Conservation (phyloP, 208 protist species). For the Acanthamoeba rhysodes region DNA sequence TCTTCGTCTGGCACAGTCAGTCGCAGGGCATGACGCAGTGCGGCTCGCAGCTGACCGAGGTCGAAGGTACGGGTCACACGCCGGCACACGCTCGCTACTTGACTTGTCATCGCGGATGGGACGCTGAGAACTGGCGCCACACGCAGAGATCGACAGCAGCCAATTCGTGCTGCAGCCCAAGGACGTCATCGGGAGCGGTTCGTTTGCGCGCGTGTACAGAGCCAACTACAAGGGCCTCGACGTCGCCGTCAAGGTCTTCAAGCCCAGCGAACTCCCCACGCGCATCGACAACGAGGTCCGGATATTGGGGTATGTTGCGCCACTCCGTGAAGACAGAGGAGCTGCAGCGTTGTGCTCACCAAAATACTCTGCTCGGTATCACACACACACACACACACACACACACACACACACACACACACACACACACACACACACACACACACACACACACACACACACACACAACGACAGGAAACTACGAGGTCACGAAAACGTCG, state of each 20-base stretch:
- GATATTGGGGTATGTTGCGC: neutral
- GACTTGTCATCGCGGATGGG: neutral
- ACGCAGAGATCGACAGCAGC: neutral
- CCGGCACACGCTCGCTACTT: neutral
- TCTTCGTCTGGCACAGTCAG: neutral
- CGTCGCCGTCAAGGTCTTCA: constrained; percentile 51
- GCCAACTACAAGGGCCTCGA: neutral
- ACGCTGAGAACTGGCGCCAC: neutral
- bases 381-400: too few relatives aligned
- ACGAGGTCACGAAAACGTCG: neutral
- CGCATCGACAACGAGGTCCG: constrained; percentile 52
- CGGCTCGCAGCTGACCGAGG: neutral
- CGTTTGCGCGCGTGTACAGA: constrained; percentile 51
- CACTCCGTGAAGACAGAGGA: too few relatives aligned
- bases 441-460: too few relatives aligned
- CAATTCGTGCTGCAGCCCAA: neutral
- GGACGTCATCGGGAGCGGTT: neutral
- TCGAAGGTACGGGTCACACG: neutral
- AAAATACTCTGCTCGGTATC: neutral
- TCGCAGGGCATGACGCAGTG: neutral
- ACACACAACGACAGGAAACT: neutral
- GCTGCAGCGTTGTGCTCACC: neutral
- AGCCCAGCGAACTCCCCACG: neutral
- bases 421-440: too few relatives aligned
- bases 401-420: too few relatives aligned